Evolutionary conservation across 176 grass and related monocot genomes (phyloP).

Genomic region (Hordeum marinum): DNA sequence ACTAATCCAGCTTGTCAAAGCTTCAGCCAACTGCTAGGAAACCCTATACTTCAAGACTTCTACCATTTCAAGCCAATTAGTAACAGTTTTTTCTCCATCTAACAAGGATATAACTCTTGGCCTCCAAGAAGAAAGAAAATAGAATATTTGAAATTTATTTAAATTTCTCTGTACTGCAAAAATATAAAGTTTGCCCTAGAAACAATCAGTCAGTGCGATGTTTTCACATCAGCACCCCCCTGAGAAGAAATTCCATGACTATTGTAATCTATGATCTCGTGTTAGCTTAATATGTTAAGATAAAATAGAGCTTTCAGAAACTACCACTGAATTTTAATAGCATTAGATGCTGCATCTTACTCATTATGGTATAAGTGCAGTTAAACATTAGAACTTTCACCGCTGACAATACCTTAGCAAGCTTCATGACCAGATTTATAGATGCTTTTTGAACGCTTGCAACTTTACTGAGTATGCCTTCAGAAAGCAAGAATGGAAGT

Average conservation of each 20-base stretch:
- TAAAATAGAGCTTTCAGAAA: slow-evolving; percentile 12
- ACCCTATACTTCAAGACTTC: neutral
- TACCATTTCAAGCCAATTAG: neutral
- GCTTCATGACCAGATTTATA: slow-evolving; percentile 91
- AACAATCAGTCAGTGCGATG: neutral
- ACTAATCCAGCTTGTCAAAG: neutral
- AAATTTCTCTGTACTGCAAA: slow-evolving; percentile 6
- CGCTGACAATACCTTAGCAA: slow-evolving; percentile 63
- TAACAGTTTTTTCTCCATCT: neutral
- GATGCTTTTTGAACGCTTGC: slow-evolving; percentile 86
- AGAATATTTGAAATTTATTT: slow-evolving; percentile 8
- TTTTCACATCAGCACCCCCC: neutral
- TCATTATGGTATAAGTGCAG: neutral
- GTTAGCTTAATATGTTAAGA: neutral
- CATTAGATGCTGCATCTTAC: neutral
- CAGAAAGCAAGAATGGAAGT: slow-evolving; percentile 84
- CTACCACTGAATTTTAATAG: neutral
- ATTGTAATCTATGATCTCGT: neutral
- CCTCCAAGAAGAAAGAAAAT: neutral
- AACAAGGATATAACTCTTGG: neutral
- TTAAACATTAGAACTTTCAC: slow-evolving; percentile 13
- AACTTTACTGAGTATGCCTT: slow-evolving; percentile 98
- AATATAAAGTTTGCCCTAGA: slow-evolving; percentile 11
- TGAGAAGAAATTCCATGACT: slow-evolving; percentile 6
- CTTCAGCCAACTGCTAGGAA: neutral